Conservation (phyloP, 2,329 filamentous ascomycete genomes). For the Pestalotiopsis sp. region DNA sequence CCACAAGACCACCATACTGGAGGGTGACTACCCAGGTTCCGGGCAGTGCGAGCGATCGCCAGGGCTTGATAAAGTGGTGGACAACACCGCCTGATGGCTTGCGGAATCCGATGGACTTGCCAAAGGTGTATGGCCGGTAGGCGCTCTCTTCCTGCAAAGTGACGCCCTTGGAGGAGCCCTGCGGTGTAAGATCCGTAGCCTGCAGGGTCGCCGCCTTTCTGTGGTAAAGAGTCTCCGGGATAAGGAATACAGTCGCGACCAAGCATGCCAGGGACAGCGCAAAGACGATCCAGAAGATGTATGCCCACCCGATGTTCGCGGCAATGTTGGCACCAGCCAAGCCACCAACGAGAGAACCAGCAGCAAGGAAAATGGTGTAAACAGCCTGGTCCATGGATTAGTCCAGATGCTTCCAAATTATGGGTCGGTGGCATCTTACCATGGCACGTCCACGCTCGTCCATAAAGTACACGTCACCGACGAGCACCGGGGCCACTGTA, state of each 20-base stretch:
- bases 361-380: constrained; percentile 32
- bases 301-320: constrained; percentile 30
- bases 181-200: neutral
- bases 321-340: constrained; percentile 37
- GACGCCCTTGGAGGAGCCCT: neutral
- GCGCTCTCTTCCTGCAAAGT: neutral
- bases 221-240: constrained; percentile 35
- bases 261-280: constrained; percentile 26
- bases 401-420: neutral
- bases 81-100: constrained; percentile 19
- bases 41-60: constrained; percentile 29
- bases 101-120: constrained; percentile 25
- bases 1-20: constrained; percentile 37
- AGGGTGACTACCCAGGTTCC: constrained; percentile 36
- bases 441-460: constrained; percentile 36
- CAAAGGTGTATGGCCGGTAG: constrained; percentile 23
- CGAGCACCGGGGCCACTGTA: constrained; percentile 31
- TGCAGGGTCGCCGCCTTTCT: constrained; percentile 11
- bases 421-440: constrained; percentile 16
- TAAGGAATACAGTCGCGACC: constrained; percentile 27
- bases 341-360: constrained; percentile 33
- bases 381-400: constrained; percentile 16
- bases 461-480: constrained; percentile 38
- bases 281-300: constrained; percentile 31
- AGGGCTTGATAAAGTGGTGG: constrained; percentile 26